Conservation (phyloP, 1,284 basidiomycete genomes). For the Golubevia pallescens region DNA sequence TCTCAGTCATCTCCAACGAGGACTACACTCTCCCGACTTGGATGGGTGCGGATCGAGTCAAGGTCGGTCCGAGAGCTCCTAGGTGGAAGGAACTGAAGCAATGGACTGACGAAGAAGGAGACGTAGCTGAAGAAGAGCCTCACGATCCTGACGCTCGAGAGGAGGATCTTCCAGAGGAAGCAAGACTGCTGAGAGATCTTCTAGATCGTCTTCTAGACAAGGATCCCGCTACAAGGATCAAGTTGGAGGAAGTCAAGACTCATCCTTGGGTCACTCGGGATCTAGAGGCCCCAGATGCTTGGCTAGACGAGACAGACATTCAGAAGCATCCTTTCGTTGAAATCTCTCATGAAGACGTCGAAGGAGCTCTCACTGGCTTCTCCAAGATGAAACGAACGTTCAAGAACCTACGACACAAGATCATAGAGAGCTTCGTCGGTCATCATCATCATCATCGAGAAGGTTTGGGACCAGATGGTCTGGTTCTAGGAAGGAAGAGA, state of each 20-base stretch:
- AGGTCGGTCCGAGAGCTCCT: no score
- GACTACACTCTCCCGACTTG: conserved; percentile 76
- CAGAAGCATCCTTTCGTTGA: conserved; percentile 45
- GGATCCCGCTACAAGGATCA: conserved; percentile 52
- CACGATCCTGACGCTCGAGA: conserved; percentile 11
- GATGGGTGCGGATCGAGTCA: conserved; percentile 75
- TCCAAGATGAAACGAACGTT: conserved; percentile 49
- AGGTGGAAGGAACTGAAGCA: neutral
- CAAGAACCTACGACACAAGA: conserved; percentile 41
- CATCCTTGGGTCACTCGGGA: conserved; percentile 47
- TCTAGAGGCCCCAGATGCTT: conserved; percentile 35
- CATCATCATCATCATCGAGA: conserved; percentile 6
- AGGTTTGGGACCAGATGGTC: neutral
- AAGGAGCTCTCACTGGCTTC: conserved; percentile 52
- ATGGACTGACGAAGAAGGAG: conserved; percentile 40
- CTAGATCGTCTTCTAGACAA: conserved; percentile 58
- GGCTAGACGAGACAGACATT: conserved; percentile 54
- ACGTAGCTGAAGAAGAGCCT: conserved; percentile 13
- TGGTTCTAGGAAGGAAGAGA: neutral
- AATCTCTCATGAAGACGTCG: conserved; percentile 51
- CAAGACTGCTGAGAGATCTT: conserved; percentile 39
- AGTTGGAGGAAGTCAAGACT: conserved; percentile 53
- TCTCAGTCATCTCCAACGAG: conserved; percentile 80
- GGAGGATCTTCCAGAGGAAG: conserved; percentile 25
- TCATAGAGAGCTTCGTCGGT: conserved; percentile 30